A percentile compares a stretch with the other conserved stretches of the same genome.
phyloP scores from a whole-genome alignment of 805 yeast genomes.

The Candida parachauliodes region DNA sequence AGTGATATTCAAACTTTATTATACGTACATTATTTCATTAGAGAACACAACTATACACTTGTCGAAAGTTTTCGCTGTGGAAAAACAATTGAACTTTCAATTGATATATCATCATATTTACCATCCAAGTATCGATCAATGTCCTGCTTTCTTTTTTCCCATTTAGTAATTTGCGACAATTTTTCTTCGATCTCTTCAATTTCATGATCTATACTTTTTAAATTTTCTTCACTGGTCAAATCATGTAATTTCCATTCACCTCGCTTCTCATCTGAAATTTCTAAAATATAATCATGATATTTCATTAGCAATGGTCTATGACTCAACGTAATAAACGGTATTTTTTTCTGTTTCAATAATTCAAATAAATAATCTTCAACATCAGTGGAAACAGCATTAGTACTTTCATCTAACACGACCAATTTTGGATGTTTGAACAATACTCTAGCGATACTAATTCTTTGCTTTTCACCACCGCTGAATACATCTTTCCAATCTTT shows the following conservation, averaged over 20 bases:
- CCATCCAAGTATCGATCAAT: conserved; percentile 54
- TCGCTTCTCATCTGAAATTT: conserved; percentile 42
- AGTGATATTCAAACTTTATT: too few species aligned
- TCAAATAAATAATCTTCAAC: conserved; percentile 86
- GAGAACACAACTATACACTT: background rate
- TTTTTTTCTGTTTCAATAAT: conserved; percentile 60
- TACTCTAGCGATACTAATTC: conserved; percentile 83
- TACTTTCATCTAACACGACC: conserved; percentile 88
- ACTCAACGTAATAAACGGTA: conserved; percentile 76
- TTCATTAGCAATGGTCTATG: conserved; percentile 82
- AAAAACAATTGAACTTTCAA: conserved; percentile 7
- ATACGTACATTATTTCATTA: conserved; percentile 7
- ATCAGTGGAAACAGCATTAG: conserved; percentile 87
- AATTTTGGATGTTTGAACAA: conserved; percentile 77
- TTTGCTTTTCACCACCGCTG: conserved; percentile 95
- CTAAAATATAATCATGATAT: conserved; percentile 75
- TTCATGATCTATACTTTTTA: conserved; percentile 69
- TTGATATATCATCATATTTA: conserved; percentile 17
- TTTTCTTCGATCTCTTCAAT: conserved; percentile 62
- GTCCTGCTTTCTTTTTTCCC: conserved; percentile 59
- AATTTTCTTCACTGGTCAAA: conserved; percentile 61
- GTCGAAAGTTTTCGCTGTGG: conserved; percentile 4
- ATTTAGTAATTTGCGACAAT: conserved; percentile 52
- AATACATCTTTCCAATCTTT: conserved; percentile 87
- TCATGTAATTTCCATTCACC: conserved; percentile 56